Percentiles rank a stretch among this genome's conserved stretches.
These are phyloP conservation scores for Mycena alexandri DNA, from an alignment of 768 basidiomycete species.

Conservation along the genomic window DNA sequence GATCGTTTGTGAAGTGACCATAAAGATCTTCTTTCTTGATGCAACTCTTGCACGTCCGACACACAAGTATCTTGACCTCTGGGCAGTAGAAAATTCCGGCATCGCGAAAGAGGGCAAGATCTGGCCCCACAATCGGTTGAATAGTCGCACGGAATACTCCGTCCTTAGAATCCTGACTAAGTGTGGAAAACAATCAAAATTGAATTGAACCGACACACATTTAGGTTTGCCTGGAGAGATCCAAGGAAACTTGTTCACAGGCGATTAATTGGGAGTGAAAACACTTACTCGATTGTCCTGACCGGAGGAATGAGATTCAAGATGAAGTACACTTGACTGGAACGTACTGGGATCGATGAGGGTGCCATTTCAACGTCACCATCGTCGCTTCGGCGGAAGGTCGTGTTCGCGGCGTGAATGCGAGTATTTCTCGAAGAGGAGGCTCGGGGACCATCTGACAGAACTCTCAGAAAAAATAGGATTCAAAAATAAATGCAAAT, in stretches of 20 bases:
- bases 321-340: neutral
- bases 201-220: neutral
- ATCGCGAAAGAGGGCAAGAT: slow-evolving; percentile 9
- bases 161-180: slow-evolving; percentile 1
- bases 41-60: slow-evolving; percentile 3
- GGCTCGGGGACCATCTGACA: neutral
- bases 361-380: neutral
- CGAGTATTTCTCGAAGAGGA: slow-evolving; percentile 3
- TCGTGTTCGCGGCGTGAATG: neutral
- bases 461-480: neutral
- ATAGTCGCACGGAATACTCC: slow-evolving; percentile 9
- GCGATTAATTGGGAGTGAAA: neutral
- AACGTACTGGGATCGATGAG: slow-evolving; percentile 1
- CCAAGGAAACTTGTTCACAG: neutral
- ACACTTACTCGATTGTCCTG: neutral
- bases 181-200: slow-evolving; percentile 9
- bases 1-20: slow-evolving; percentile 6
- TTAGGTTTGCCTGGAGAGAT: slow-evolving; percentile 3
- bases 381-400: neutral
- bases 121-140: slow-evolving; percentile 3
- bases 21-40: slow-evolving; percentile 6
- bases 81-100: slow-evolving; percentile 12
- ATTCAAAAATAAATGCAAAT: slow-evolving; percentile 3
- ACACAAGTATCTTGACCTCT: slow-evolving; percentile 11
- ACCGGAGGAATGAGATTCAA: neutral